Percentiles rank a stretch among this genome's conserved stretches.
Conservation (phyloP, 192 early-diverging fungal genomes). For the Coemansia sp. region DNA sequence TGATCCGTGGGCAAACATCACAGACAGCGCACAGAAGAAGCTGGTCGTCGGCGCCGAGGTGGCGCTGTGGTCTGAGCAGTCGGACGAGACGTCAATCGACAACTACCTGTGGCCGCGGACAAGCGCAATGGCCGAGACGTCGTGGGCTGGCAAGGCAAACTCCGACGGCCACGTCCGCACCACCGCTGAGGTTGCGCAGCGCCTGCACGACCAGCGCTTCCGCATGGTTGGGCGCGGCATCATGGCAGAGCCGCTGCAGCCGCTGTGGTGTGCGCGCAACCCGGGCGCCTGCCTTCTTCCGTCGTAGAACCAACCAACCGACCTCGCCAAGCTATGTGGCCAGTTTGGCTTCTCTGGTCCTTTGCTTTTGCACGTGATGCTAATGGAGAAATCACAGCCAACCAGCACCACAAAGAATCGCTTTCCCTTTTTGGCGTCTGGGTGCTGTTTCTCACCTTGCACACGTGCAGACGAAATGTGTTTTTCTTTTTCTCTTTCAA, state of each 20-base stretch:
- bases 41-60: conserved; percentile 70
- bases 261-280: conserved; percentile 69
- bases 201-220: conserved; percentile 73
- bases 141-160: conserved; percentile 69
- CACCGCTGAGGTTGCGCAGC: conserved; percentile 59
- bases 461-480: background rate
- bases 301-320: background rate
- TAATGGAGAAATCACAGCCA: background rate
- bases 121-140: conserved; percentile 64
- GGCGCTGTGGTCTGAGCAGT: conserved; percentile 70
- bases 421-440: background rate
- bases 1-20: conserved; percentile 62
- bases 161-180: conserved; percentile 53
- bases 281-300: conserved; percentile 55
- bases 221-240: conserved; percentile 67
- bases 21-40: conserved; percentile 50
- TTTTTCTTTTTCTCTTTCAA: background rate
- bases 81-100: conserved; percentile 60
- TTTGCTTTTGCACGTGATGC: background rate
- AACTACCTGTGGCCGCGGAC: conserved; percentile 68
- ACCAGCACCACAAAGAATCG: background rate
- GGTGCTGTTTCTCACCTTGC: background rate
- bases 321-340: background rate
- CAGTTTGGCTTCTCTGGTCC: no score
- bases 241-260: conserved; percentile 68